Evolutionary conservation across 495 filamentous ascomycete species (phyloP).

Genomic region (Penicillium cosmopolitanum): DNA sequence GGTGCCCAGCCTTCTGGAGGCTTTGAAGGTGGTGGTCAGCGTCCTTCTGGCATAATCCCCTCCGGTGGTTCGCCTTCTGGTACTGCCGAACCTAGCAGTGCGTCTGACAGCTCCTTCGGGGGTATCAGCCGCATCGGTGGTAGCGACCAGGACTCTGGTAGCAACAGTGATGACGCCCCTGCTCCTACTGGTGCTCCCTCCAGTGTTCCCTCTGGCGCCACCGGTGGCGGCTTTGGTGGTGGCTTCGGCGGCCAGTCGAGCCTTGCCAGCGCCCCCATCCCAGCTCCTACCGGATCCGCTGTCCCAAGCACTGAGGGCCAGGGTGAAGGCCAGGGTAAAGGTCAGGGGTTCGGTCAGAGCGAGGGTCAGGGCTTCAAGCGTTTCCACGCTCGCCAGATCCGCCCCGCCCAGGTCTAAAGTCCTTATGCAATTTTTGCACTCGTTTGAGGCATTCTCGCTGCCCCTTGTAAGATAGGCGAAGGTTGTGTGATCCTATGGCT

Average conservation of each 20-base stretch:
- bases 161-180: not conserved
- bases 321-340: not conserved
- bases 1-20: constrained; percentile 8
- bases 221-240: constrained; percentile 6
- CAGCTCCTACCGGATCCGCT: constrained; percentile 12
- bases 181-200: constrained; percentile 11
- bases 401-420: constrained; percentile 23
- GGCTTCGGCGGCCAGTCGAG: constrained; percentile 5
- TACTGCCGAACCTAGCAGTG: constrained; percentile 10
- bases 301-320: constrained; percentile 1
- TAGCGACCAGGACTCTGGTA: not conserved
- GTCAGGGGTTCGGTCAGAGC: constrained; percentile 1
- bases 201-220: constrained; percentile 5
- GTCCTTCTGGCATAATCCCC: constrained; percentile 9
- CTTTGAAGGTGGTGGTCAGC: not conserved
- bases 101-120: not conserved
- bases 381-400: constrained; percentile 36
- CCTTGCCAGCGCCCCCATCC: constrained; percentile 6
- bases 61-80: constrained; percentile 1
- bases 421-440: constrained; percentile 7
- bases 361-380: constrained; percentile 23
- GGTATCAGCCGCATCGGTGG: constrained; percentile 3
- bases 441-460: constrained; percentile 19
- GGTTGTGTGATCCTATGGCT: constrained; percentile 17
- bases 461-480: constrained; percentile 18